Base-by-base conservation (phyloP, 2,329 filamentous ascomycete genomes). In the Fusarium irregulare region DNA sequence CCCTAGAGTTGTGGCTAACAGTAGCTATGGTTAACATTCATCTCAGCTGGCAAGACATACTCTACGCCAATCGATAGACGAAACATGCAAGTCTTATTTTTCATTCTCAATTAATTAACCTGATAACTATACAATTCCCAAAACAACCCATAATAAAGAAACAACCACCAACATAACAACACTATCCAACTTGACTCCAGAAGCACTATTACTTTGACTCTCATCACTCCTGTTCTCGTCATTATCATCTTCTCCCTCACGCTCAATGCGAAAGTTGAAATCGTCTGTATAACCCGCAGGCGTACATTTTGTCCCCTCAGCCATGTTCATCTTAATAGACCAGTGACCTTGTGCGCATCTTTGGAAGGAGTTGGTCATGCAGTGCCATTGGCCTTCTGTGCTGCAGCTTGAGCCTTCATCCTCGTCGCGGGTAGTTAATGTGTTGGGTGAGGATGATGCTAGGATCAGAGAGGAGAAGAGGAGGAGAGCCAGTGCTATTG, bases 361-460 rank as follows among this genome's bases (percentile, higher is more conserved):
- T 76, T 87, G 85, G 78, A 83, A 87, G 34, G 78, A 79, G 21
- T 69, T 76, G 1, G 78, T 80, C 78, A 87, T 83, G 78, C 86
- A 87, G 76, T 87, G 85, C 85, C 85, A 87, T 65, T 83, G 81
- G n/a, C 85, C 85, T 62, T 87, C 85, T 14, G 77, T 72, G 13
- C 77, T 75, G 75, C 85, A 87, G 7, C 75, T 68, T 3, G 81
- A 76, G 21, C 83, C 83, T 6, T 72, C 75, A 14, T 76, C 63
- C 63, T 80, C 74, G 16, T 73, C 71, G n/a, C 76, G 75, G 27
- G 57, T 66, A 13, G 60, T 20, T 2, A 76, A 49, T 20, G 57
- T 23, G 20, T 27, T 32, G 37, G 41, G 14, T 18, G 40, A 25
- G 23, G 65, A 30, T 21, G 28, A 59, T 11, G 72, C 54, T 16